A percentile compares a stretch with the other conserved stretches of the same genome.
phyloP scores from a whole-genome alignment of 257 asterid genomes.

The Gardenia jasminoides region DNA sequence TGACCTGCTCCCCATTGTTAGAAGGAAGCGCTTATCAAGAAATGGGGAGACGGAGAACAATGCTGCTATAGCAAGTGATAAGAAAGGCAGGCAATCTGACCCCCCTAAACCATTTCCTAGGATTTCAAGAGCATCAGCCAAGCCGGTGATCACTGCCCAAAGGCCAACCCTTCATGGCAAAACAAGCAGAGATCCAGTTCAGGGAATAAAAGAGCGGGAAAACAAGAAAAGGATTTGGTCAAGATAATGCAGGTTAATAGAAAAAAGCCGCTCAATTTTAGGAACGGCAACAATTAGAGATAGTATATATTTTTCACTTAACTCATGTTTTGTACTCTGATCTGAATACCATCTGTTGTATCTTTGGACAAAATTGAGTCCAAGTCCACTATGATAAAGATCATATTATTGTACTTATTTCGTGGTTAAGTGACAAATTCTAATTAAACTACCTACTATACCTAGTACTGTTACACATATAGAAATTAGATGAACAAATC shows the following conservation, averaged over 20 bases:
- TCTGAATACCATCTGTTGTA: not conserved
- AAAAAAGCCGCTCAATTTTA: constrained; percentile 21
- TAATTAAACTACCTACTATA: not conserved
- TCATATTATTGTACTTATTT: not conserved
- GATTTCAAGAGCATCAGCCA: constrained; percentile 45
- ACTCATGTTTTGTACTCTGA: not conserved
- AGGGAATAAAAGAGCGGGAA: constrained; percentile 69
- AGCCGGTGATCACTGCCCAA: constrained; percentile 41
- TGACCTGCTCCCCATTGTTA: constrained; percentile 32
- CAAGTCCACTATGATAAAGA: too few species aligned
- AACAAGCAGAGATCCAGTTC: constrained; percentile 56
- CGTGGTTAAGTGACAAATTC: too few species aligned
- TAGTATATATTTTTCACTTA: not conserved
- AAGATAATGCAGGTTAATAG: constrained; percentile 35
- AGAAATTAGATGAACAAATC: too few species aligned
- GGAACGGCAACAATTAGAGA: constrained; percentile 17
- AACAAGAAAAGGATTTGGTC: constrained; percentile 86
- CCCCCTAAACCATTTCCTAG: constrained; percentile 51
- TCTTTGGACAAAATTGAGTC: not conserved
- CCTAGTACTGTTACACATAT: not conserved
- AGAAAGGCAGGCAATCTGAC: constrained; percentile 61
- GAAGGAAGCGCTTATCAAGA: constrained; percentile 64
- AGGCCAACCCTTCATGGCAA: constrained; percentile 49
- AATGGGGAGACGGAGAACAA: constrained; percentile 56
- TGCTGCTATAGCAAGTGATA: constrained; percentile 32